These are phyloP conservation scores for Puccinia coronata DNA, from an alignment of 1,284 basidiomycete genomes.

Conservation along the genomic window DNA sequence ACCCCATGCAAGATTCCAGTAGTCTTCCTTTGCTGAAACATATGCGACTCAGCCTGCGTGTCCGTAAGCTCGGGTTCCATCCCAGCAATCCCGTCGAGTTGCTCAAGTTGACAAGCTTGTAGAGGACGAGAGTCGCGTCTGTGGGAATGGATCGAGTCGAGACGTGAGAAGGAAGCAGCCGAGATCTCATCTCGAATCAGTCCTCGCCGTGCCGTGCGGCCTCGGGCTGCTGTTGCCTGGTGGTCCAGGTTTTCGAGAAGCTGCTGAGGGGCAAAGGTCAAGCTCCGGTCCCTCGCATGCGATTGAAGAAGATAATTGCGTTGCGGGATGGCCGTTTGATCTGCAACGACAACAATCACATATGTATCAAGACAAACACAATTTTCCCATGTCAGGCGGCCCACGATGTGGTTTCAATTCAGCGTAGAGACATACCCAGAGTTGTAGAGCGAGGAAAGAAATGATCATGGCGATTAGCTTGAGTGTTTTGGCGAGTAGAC, in stretches of 20 bases:
- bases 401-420: too few species aligned
- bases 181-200: background rate
- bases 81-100: background rate
- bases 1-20: background rate
- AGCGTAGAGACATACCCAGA: too few species aligned
- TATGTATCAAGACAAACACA: too few species aligned
- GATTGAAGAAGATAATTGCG: background rate
- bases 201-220: background rate
- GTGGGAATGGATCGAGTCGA: background rate
- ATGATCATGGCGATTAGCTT: background rate
- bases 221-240: background rate
- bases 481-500: background rate
- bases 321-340: background rate
- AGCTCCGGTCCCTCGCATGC: background rate
- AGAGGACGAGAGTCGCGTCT: background rate
- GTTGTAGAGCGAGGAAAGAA: conserved; percentile 16
- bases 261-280: background rate
- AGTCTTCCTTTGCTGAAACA: background rate
- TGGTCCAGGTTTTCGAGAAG: background rate
- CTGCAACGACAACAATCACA: too few species aligned
- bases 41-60: background rate
- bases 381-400: too few species aligned
- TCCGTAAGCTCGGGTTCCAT: background rate
- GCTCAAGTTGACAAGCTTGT: background rate
- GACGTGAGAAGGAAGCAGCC: background rate